Percentiles rank a stretch among this genome's conserved stretches.
phyloP scores from a whole-genome alignment of 768 basidiomycete species.

The Glaciozyma martinii region DNA sequence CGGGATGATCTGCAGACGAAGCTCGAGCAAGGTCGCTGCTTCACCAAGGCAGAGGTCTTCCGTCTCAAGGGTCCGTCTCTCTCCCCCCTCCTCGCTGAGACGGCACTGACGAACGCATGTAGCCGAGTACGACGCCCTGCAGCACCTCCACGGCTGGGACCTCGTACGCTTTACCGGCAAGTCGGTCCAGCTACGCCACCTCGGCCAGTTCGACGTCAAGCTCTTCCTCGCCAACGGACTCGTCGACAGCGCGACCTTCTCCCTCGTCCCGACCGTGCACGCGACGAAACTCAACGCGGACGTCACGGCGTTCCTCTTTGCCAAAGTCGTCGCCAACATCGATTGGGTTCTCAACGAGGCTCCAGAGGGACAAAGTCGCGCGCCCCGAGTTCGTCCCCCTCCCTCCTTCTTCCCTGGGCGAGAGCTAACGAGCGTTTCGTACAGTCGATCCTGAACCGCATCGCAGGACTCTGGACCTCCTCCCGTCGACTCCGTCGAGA shows the following conservation, averaged over 20 bases:
- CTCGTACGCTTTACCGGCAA: slow-evolving; percentile 10
- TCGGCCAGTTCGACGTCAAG: slow-evolving; percentile 22
- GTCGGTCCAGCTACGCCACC: slow-evolving; percentile 15
- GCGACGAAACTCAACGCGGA: slow-evolving; percentile 4
- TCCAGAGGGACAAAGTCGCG: background rate
- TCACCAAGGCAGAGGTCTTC: slow-evolving; percentile 30
- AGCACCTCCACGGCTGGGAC: slow-evolving; percentile 32
- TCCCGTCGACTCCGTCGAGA: slow-evolving; percentile 16
- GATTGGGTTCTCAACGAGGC: background rate
- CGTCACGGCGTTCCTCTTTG: slow-evolving; percentile 13
- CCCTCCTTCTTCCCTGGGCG: background rate
- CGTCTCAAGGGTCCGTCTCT: slow-evolving; percentile 28
- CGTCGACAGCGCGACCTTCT: background rate
- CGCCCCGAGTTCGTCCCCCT: background rate
- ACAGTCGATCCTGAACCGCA: background rate
- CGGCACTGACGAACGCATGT: background rate
- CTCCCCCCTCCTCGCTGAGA: background rate
- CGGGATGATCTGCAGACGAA: background rate
- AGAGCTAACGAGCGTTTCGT: background rate
- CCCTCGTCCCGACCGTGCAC: background rate
- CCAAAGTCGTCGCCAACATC: slow-evolving; percentile 1
- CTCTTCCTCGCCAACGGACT: slow-evolving; percentile 4
- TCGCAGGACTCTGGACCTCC: slow-evolving; percentile 5
- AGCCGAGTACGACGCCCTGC: slow-evolving; percentile 32
- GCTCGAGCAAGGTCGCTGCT: slow-evolving; percentile 17